These are phyloP conservation scores for Fragaria nilgerrensis DNA, from an alignment of 306 rosid species.

Conservation along the genomic window DNA sequence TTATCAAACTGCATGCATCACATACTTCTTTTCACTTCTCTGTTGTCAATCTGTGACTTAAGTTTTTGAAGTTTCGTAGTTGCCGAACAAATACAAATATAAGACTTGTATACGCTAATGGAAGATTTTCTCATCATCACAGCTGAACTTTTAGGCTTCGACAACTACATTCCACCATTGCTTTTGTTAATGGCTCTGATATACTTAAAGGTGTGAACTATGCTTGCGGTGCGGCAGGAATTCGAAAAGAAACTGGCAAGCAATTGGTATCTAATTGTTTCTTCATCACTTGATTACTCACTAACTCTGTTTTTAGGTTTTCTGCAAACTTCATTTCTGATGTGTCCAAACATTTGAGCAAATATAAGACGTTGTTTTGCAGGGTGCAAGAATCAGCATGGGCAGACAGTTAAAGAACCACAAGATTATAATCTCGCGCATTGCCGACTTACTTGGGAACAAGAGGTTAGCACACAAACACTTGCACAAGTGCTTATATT, in stretches of 20 bases:
- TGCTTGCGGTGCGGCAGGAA: constrained; percentile 71
- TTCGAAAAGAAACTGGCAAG: constrained; percentile 38
- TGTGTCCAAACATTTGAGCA: not conserved
- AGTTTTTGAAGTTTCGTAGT: not conserved
- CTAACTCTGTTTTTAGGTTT: not conserved
- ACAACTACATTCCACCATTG: constrained; percentile 46
- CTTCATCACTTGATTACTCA: not conserved
- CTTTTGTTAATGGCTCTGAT: constrained; percentile 16
- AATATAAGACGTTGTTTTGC: not conserved
- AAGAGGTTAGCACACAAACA: not conserved
- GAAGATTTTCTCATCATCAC: not conserved
- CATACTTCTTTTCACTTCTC: not conserved
- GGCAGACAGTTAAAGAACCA: constrained; percentile 44
- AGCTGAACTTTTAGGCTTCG: constrained; percentile 66
- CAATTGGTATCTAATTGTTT: constrained; percentile 16
- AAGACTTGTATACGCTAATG: not conserved
- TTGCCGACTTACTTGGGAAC: constrained; percentile 15
- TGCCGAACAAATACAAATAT: not conserved
- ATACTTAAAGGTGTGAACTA: constrained; percentile 60
- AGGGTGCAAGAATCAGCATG: constrained; percentile 46
- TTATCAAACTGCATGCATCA: not conserved
- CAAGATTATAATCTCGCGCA: constrained; percentile 21
- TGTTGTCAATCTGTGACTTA: not conserved
- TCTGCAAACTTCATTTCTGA: not conserved
- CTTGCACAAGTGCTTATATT: constrained; percentile 48